Conservation (phyloP, 768 basidiomycete genomes). For the Boletus huronensis region DNA sequence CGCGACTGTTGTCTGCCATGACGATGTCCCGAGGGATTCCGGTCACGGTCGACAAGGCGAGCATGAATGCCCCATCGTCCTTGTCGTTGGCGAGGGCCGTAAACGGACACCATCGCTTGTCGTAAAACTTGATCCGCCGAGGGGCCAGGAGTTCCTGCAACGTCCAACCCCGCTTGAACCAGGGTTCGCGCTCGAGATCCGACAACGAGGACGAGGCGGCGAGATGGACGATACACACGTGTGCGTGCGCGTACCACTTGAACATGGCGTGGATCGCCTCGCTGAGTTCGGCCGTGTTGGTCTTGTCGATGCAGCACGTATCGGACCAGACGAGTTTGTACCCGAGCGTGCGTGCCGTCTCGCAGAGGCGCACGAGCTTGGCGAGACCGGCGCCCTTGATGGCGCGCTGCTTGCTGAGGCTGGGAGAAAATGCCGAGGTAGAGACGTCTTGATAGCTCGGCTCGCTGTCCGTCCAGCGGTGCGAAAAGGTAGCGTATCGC, state of each 20-base stretch:
- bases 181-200: constrained; percentile 20
- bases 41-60: constrained; percentile 12
- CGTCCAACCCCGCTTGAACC: constrained; percentile 28
- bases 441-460: constrained; percentile 22
- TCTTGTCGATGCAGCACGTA: constrained; percentile 31
- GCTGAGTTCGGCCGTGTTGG: constrained; percentile 23
- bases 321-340: constrained; percentile 29
- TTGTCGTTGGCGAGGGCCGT: constrained; percentile 17
- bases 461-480: constrained; percentile 23
- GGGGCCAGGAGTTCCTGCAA: constrained; percentile 30
- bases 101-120: constrained; percentile 20
- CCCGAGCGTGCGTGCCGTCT: constrained; percentile 17
- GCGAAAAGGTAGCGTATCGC: constrained; percentile 25
- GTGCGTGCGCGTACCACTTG: constrained; percentile 29
- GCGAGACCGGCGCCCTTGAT: constrained; percentile 1
- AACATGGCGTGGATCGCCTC: constrained; percentile 34
- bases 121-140: constrained; percentile 24
- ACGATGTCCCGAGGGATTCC: constrained; percentile 17
- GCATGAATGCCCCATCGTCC: constrained; percentile 4
- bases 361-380: constrained; percentile 22
- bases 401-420: constrained; percentile 1
- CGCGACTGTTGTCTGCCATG: constrained; percentile 19
- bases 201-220: constrained; percentile 8
- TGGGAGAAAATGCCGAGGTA: neutral
- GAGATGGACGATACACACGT: constrained; percentile 30